Percentiles rank a stretch among this genome's conserved stretches.
phyloP scores from a whole-genome alignment of 257 asterid genomes.

The Misopates orontium region DNA sequence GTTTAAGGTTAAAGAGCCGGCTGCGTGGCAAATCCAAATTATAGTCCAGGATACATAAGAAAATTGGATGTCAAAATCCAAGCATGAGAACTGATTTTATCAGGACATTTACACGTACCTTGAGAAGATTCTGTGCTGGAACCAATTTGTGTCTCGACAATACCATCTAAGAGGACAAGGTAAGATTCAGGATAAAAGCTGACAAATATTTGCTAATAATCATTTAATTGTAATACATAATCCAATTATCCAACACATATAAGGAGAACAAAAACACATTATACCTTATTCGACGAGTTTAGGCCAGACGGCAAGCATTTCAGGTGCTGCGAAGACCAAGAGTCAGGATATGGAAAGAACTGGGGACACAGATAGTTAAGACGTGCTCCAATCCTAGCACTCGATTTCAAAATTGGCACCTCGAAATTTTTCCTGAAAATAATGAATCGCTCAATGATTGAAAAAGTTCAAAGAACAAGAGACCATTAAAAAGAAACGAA shows the following conservation, averaged over 20 bases:
- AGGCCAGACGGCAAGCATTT: slow-evolving; percentile 33
- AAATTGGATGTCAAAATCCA: no score
- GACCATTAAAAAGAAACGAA: slow-evolving; percentile 37
- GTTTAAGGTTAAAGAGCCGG: no score
- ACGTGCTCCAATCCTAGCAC: slow-evolving; percentile 81
- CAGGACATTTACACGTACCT: slow-evolving; percentile 44
- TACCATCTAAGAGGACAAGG: slow-evolving; percentile 36
- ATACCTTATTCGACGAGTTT: slow-evolving; percentile 40
- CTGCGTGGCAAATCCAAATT: no score
- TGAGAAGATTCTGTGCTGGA: slow-evolving; percentile 93
- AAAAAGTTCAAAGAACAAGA: background rate
- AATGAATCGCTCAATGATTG: slow-evolving; percentile 26
- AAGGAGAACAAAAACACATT: slow-evolving; percentile 10
- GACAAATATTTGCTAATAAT: background rate
- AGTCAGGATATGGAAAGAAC: slow-evolving; percentile 90
- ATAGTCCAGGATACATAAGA: no score
- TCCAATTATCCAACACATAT: background rate
- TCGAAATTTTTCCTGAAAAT: slow-evolving; percentile 73
- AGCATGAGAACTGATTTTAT: no score
- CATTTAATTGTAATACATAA: background rate
- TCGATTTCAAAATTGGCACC: slow-evolving; percentile 79
- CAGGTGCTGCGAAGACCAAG: slow-evolving; percentile 58
- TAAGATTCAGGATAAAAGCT: slow-evolving; percentile 20
- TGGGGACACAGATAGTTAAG: slow-evolving; percentile 89
- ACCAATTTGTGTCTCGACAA: slow-evolving; percentile 36